Evolutionary conservation across 2,329 filamentous ascomycete species (phyloP), one percentile per base, ranked within the genome.

Genomic region (Penicillium sclerotigenum): DNA sequence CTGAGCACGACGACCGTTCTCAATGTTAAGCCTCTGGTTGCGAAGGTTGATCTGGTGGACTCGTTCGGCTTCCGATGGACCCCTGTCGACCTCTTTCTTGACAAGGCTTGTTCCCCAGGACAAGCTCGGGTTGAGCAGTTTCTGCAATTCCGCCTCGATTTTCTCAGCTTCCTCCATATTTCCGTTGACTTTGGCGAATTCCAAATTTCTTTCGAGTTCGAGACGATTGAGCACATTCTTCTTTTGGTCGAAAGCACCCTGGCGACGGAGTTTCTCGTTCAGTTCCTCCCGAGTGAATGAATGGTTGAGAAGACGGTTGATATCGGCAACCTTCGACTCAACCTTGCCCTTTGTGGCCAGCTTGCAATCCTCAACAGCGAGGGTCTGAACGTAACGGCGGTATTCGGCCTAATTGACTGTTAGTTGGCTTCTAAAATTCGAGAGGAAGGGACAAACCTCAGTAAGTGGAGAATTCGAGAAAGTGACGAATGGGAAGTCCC

Each of bases 1-100:
- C 70, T 97, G 89, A 0, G 92, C 93, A 72, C 90, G 89, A 57
- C 93, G 90, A n/a, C 97, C 89, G 46, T 89, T 87, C 70, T 96
- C 90, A n/a, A 84, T 83, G 68, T 97, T 97, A 64, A 87, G 83
- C 56, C 87, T 86, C 59, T 93, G 87, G 74, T 96, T 97, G 68
- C 89, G 85, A 28, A 84, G 81, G 74, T 99, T 99, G 62, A 96
- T 81, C 67, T 88, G 83, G 0, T 90, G 89, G 24, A 97, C 82
- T 28, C 89, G 87, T 61, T 96, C 90, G 71, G 93, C 90, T 72
- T 95, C 88, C 11, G 79, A 80, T 26, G 52, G 59, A 33, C 82
- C 79, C 9, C 81, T 78, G 65, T 80, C 73, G 57, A 76, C 67
- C 26, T 81, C 77, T 60, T 82, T 81, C 67, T 85, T 86, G 29